Conservation (phyloP, 177 flowering plant genomes). For the Vitis hybrid region DNA sequence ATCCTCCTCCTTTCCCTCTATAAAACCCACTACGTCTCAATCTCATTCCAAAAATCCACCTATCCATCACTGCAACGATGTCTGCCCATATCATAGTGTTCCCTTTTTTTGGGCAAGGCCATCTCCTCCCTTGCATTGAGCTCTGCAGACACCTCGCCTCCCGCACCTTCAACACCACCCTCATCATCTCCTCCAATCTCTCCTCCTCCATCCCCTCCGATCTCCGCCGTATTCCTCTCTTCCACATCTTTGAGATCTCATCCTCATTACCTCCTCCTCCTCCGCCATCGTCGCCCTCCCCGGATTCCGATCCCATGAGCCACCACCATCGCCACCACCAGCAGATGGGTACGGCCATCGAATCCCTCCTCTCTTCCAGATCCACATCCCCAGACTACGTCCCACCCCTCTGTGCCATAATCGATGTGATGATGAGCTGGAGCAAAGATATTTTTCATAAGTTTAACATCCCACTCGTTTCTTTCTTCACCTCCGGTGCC, state of each 20-base stretch:
- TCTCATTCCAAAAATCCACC: not conserved
- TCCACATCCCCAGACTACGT: constrained; percentile 9
- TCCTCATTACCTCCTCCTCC: not conserved
- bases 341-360: constrained; percentile 21
- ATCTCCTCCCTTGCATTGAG: constrained; percentile 52
- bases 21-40: too few species aligned
- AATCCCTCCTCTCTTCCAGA: constrained; percentile 18
- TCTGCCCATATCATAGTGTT: constrained; percentile 15
- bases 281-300: constrained; percentile 1
- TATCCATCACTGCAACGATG: constrained; percentile 1
- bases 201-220: constrained; percentile 43
- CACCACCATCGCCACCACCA: constrained; percentile 11
- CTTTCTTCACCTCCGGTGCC: constrained; percentile 67
- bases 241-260: constrained; percentile 29
- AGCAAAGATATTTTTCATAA: constrained; percentile 25
- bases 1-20: too few species aligned
- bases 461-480: constrained; percentile 33
- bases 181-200: constrained; percentile 40
- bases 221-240: constrained; percentile 31
- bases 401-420: constrained; percentile 36
- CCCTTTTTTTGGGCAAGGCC: constrained; percentile 64
- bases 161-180: constrained; percentile 28
- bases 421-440: constrained; percentile 60
- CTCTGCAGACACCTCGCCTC: constrained; percentile 47
- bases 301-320: not conserved